These are phyloP conservation scores for Pinus tabuliformis DNA, from an alignment of 75 land plant genomes.

Conservation along the genomic window DNA sequence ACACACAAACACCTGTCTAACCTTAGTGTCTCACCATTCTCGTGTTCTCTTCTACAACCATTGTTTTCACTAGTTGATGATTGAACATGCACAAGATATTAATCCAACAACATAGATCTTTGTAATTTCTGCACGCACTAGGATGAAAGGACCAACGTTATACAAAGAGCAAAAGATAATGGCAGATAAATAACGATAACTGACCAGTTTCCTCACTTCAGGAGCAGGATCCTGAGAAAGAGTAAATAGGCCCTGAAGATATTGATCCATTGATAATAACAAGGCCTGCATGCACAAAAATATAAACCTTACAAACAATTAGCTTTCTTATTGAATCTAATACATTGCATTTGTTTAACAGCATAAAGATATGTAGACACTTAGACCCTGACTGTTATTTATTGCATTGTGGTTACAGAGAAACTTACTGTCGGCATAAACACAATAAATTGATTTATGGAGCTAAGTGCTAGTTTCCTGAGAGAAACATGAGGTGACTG, in stretches of 20 bases:
- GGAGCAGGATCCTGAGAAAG: constrained; percentile 80
- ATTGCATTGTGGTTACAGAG: not conserved
- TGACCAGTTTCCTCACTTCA: constrained; percentile 95
- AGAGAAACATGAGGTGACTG: constrained; percentile 80
- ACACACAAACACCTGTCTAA: not conserved
- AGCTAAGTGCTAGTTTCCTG: constrained; percentile 76
- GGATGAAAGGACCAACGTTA: not conserved
- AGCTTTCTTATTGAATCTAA: not conserved
- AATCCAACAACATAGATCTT: not conserved
- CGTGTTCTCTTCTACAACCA: too few relatives aligned
- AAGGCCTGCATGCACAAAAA: constrained; percentile 59
- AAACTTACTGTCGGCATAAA: constrained; percentile 80
- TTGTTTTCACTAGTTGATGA: not conserved
- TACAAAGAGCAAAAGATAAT: not conserved
- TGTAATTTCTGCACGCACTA: not conserved
- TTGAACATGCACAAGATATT: not conserved
- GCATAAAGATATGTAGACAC: not conserved
- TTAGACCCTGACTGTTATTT: not conserved
- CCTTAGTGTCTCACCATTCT: too few relatives aligned
- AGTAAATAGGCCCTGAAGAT: constrained; percentile 87
- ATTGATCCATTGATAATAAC: constrained; percentile 80
- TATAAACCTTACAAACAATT: not conserved
- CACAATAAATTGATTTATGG: constrained; percentile 86
- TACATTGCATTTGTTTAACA: not conserved
- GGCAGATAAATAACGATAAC: not conserved